Conservation (phyloP, 768 basidiomycete species). For the Saitozyma podzolica region DNA sequence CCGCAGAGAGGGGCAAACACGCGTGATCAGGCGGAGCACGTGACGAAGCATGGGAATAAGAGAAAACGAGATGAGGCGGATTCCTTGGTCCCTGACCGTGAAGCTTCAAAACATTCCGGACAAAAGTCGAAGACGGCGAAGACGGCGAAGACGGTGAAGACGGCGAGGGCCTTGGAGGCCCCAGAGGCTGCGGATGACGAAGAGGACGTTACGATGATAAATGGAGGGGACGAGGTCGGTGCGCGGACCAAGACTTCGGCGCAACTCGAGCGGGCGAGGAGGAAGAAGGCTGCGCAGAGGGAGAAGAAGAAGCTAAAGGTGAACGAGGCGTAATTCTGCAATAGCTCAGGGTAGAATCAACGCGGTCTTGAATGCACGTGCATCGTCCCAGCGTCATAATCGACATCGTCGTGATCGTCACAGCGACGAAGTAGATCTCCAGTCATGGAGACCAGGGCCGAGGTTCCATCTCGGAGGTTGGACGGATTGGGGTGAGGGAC, state of each 20-base stretch:
- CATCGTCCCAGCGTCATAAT: no score
- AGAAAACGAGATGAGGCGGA: conserved; percentile 4
- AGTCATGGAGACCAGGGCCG: no score
- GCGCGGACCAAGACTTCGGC: conserved; percentile 30
- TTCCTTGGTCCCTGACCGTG: no score
- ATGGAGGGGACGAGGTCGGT: conserved; percentile 8
- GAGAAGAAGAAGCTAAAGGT: conserved; percentile 23
- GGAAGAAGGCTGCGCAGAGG: conserved; percentile 44
- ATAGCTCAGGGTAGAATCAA: no score
- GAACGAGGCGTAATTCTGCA: no score
- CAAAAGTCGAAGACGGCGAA: conserved; percentile 1
- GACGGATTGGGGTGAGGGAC: no score
- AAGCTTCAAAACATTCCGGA: no score
- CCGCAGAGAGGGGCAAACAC: neutral
- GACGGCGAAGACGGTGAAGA: neutral
- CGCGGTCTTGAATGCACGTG: no score
- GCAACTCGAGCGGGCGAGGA: conserved; percentile 25
- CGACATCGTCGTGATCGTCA: no score
- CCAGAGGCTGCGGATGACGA: neutral
- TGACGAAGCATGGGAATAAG: conserved; percentile 7
- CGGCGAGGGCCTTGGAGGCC: neutral
- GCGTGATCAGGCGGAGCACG: neutral
- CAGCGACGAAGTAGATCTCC: no score
- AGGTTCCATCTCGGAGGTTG: no score
- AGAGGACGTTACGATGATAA: neutral